These are phyloP conservation scores for Zygnema cylindricum DNA, from an alignment of 139 green algal genomes.

Conservation along the genomic window DNA sequence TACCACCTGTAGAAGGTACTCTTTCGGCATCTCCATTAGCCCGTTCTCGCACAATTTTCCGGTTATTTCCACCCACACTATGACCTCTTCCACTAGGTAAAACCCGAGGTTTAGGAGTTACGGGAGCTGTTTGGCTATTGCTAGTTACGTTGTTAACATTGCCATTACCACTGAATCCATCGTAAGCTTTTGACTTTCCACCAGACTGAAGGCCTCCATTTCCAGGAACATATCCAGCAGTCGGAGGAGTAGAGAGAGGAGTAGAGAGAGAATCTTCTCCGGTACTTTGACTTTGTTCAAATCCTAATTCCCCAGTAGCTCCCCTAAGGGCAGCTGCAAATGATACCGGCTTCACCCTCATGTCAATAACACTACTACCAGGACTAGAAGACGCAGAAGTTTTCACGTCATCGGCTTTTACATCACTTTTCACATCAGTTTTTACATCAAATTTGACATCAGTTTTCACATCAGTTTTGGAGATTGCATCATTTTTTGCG, in stretches of 20 bases:
- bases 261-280: background rate
- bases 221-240: background rate
- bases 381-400: background rate
- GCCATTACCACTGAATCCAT: background rate
- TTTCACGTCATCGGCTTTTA: too few relatives aligned
- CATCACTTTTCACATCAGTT: slow-evolving; percentile 1
- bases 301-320: background rate
- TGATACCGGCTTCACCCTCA: background rate
- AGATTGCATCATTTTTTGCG: background rate
- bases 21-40: background rate
- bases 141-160: background rate
- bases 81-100: background rate
- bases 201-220: background rate
- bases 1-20: background rate
- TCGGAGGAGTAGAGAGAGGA: background rate
- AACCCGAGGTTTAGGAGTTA: background rate
- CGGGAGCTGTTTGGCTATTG: background rate
- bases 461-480: background rate
- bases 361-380: background rate
- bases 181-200: too few relatives aligned
- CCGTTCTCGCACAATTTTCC: background rate
- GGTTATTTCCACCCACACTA: background rate
- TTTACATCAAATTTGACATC: background rate
- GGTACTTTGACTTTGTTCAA: background rate
- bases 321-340: slow-evolving; percentile 24